Evolutionary conservation across 2,329 filamentous ascomycete genomes (phyloP).

Genomic region (Cordyceps farinosa): DNA sequence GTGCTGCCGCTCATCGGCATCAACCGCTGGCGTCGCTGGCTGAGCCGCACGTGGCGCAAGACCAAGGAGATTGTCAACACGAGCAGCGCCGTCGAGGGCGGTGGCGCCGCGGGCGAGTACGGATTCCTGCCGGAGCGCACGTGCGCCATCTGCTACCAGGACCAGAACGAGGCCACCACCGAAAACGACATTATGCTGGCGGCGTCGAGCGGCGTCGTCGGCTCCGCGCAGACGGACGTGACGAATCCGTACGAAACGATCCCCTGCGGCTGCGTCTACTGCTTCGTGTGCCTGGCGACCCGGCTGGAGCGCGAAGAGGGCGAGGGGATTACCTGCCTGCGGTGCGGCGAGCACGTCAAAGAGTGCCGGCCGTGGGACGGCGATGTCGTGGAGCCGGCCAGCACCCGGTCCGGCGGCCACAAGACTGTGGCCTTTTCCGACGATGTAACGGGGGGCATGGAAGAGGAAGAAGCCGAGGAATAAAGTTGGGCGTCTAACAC

Average conservation of each 20-base stretch:
- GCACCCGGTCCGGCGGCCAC: slow-evolving; percentile 36
- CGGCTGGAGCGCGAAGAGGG: slow-evolving; percentile 89
- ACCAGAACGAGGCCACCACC: slow-evolving; percentile 73
- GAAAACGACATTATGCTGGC: slow-evolving; percentile 75
- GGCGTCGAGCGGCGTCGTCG: slow-evolving; percentile 72
- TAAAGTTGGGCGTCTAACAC: neutral
- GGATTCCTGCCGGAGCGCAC: slow-evolving; percentile 87
- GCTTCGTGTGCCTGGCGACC: slow-evolving; percentile 91
- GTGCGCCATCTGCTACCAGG: slow-evolving; percentile 94
- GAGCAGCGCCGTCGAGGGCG: slow-evolving; percentile 38
- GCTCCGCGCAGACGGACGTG: slow-evolving; percentile 85
- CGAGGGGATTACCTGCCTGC: slow-evolving; percentile 86
- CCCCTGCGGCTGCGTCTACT: slow-evolving; percentile 89
- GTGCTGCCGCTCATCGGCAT: slow-evolving; percentile 95
- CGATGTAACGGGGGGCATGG: slow-evolving; percentile 41
- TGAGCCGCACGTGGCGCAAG: slow-evolving; percentile 81
- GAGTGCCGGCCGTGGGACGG: slow-evolving; percentile 90
- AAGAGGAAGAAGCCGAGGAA: slow-evolving; percentile 12
- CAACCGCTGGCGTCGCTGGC: slow-evolving; percentile 84
- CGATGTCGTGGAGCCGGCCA: slow-evolving; percentile 67
- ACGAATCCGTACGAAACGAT: slow-evolving; percentile 94
- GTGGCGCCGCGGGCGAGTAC: slow-evolving; percentile 66
- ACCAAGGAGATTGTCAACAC: slow-evolving; percentile 62
- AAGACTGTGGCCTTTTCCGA: slow-evolving; percentile 64
- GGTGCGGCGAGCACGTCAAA: slow-evolving; percentile 79